These are phyloP conservation scores for Casaregolazyma lundiana DNA, from an alignment of 1,139 yeast genomes.

Conservation along the genomic window DNA sequence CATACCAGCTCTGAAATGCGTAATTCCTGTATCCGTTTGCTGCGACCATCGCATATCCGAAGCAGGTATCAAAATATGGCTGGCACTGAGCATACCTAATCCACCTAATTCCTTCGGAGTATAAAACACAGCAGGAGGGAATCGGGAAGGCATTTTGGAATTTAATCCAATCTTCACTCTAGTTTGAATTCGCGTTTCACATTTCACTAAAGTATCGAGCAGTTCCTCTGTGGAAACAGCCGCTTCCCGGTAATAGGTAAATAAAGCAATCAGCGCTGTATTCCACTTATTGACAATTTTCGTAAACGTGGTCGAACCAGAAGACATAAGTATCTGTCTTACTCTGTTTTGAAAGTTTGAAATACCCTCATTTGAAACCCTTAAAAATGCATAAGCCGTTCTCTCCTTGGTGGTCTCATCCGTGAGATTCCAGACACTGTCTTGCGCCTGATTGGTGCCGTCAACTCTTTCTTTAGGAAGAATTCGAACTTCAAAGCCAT, in stretches of 20 bases:
- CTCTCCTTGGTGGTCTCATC: constrained; percentile 72
- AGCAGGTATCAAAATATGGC: constrained; percentile 91
- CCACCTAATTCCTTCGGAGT: constrained; percentile 98
- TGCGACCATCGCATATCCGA: constrained; percentile 88
- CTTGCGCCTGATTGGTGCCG: constrained; percentile 41
- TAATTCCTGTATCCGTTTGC: constrained; percentile 91
- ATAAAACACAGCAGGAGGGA: constrained; percentile 98
- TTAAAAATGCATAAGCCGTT: constrained; percentile 82
- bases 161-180: constrained; percentile 92
- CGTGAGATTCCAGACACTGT: constrained; percentile 89
- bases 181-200: constrained; percentile 92
- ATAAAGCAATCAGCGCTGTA: constrained; percentile 79
- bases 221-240: constrained; percentile 76
- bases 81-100: constrained; percentile 94
- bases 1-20: constrained; percentile 95
- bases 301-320: constrained; percentile 93
- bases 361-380: constrained; percentile 77
- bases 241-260: constrained; percentile 91
- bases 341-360: constrained; percentile 78
- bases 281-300: constrained; percentile 97
- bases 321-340: constrained; percentile 87
- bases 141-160: constrained; percentile 97
- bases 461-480: constrained; percentile 65
- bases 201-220: constrained; percentile 76
- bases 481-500: constrained; percentile 91